Evolutionary conservation across 1,139 yeast genomes (phyloP), one percentile per base, ranked within the genome.

Genomic region (Kluyveromyces marxianus): DNA sequence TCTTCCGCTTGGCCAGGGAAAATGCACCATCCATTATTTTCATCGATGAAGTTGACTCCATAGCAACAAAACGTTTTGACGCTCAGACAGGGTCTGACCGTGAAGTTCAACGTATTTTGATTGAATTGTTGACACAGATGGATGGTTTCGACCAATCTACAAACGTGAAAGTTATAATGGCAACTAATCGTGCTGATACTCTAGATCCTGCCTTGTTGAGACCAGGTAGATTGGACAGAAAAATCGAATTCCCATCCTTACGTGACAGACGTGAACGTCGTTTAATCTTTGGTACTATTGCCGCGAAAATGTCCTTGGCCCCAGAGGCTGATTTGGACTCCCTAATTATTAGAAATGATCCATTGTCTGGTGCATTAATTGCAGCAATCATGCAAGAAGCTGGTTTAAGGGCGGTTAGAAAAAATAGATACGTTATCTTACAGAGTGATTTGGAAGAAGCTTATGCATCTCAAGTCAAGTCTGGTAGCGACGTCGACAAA

Each of bases 361-460:
- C 98, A 38, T 75, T 94, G 51, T 86, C 96, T 37, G 99, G 99
- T 60, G 98, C 99, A 5, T 80, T 90, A 50, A 94, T 94, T 64
- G 97, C 98, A 31, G 98, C 98, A 28, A 92, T 94, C 57, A 92
- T 94, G 98, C 98, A 94, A 76, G 99, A 94, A 70, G 99, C 99
- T 29, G 99, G 99, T 54, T 76, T 94, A 57, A 80, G 97, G 58
- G 99, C 99, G 0, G 97, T 94, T 43, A 83, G 99, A 71, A 92
- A 92, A 74, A 92, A 92, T 69, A 81, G 99, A 69, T 92, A 92
- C 68, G 95, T 94, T 70, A 92, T 94, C 56, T 74, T 94, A 62
- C 97, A 92, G 70, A 80, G 83, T 61, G 99, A 94, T 70, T 75
- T 94, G 65, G 98, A 94, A 65, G 98, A 94, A 70, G 98, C 98